Conservation (phyloP, 2,329 filamentous ascomycete species). For the Botryotinia globosa region DNA sequence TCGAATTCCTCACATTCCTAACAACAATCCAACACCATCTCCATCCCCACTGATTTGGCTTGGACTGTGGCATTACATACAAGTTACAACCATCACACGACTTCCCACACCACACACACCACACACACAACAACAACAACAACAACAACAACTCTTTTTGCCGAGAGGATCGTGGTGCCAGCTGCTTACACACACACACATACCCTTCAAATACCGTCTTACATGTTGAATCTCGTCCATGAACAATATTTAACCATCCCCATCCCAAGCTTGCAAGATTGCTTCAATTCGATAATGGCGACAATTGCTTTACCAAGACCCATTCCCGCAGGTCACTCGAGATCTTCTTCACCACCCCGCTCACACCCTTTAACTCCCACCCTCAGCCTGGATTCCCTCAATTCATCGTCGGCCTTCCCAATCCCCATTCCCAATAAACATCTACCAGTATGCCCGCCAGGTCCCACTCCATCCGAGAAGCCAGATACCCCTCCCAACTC, state of each 20-base stretch:
- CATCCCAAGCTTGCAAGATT: slow-evolving; percentile 13
- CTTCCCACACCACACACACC: too few species aligned
- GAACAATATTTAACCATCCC: background rate
- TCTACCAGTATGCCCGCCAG: slow-evolving; percentile 82
- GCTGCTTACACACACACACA: background rate
- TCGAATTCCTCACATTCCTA: background rate
- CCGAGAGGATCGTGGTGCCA: background rate
- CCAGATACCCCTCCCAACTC: slow-evolving; percentile 65
- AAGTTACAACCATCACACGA: slow-evolving; percentile 7
- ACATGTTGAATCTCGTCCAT: slow-evolving; percentile 14
- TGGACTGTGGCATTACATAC: background rate
- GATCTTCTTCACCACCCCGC: slow-evolving; percentile 47
- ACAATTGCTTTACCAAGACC: slow-evolving; percentile 39
- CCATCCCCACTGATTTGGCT: background rate
- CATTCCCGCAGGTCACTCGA: slow-evolving; percentile 31
- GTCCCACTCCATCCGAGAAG: slow-evolving; percentile 57
- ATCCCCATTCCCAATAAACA: slow-evolving; percentile 82
- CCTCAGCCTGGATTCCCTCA: slow-evolving; percentile 49
- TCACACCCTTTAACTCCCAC: slow-evolving; percentile 52
- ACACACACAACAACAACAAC: background rate
- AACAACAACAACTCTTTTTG: background rate
- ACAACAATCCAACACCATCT: background rate
- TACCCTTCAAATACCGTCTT: background rate
- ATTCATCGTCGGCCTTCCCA: slow-evolving; percentile 53
- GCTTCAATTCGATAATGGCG: slow-evolving; percentile 32